Evolutionary conservation across 345 rosid species (phyloP).

Genomic region (Capsella bursapastoris): DNA sequence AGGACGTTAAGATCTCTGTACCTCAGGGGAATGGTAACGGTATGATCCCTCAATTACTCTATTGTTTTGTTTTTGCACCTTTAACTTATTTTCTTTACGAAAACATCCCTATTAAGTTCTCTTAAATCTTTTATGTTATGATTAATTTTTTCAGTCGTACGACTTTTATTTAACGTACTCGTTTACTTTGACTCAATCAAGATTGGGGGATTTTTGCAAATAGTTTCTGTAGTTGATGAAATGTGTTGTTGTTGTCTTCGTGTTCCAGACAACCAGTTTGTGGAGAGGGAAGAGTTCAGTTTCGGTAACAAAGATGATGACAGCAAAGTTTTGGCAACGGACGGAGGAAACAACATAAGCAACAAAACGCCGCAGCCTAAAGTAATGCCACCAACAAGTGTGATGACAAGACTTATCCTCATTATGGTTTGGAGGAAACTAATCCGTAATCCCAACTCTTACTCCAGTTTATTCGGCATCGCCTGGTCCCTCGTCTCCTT

Average conservation of each 20-base stretch:
- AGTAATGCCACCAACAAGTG: constrained; percentile 94
- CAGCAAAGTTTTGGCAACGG: constrained; percentile 55
- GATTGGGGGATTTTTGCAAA: background rate
- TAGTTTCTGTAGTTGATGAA: background rate
- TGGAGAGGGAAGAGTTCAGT: constrained; percentile 86
- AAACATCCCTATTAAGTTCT: background rate
- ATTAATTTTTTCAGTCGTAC: background rate
- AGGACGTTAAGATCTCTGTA: constrained; percentile 74
- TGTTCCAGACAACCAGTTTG: constrained; percentile 52
- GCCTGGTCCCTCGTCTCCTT: constrained; percentile 90
- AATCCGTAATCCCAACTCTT: constrained; percentile 96
- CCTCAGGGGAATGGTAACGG: constrained; percentile 81
- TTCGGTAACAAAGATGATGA: constrained; percentile 64
- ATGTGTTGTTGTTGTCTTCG: constrained; percentile 7
- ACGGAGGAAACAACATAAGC: constrained; percentile 52
- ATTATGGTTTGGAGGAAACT: constrained; percentile 99
- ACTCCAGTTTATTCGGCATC: constrained; percentile 94
- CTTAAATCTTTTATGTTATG: too few relatives aligned
- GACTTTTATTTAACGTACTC: background rate
- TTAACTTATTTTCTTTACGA: background rate
- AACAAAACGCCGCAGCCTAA: constrained; percentile 47
- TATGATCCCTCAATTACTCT: constrained; percentile 34
- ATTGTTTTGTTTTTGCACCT: background rate
- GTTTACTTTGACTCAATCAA: background rate
- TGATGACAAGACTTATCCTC: constrained; percentile 95